Conservation (phyloP, 495 filamentous ascomycete species). For the Neurospora cerealis region DNA sequence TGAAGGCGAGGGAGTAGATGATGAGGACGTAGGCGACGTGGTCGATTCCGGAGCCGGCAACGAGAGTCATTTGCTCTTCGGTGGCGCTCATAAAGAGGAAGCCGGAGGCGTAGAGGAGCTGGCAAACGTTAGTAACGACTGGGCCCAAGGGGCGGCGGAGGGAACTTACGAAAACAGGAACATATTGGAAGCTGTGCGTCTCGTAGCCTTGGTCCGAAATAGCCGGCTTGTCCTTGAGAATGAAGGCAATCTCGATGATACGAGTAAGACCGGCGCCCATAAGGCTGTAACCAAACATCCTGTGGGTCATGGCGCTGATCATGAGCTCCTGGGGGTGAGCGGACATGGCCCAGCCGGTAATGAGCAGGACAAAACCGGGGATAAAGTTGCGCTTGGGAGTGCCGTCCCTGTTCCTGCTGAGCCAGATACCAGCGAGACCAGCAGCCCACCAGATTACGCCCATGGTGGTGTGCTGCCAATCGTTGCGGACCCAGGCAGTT, state of each 20-base stretch:
- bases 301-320: conserved; percentile 82
- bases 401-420: conserved; percentile 75
- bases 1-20: conserved; percentile 78
- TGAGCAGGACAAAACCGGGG: conserved; percentile 76
- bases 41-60: conserved; percentile 62
- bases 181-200: conserved; percentile 82
- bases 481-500: conserved; percentile 78
- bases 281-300: conserved; percentile 88
- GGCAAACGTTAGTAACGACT: background rate
- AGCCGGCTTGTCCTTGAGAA: conserved; percentile 60
- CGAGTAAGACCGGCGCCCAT: conserved; percentile 81
- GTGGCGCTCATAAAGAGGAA: conserved; percentile 97
- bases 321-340: conserved; percentile 73
- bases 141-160: background rate
- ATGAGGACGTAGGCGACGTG: conserved; percentile 89
- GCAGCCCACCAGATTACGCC: conserved; percentile 96
- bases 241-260: conserved; percentile 86
- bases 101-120: conserved; percentile 88
- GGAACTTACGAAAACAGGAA: conserved; percentile 75
- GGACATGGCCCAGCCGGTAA: conserved; percentile 95
- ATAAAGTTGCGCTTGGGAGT: conserved; percentile 84
- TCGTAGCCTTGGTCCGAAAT: conserved; percentile 45
- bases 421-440: conserved; percentile 84
- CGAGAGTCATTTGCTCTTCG: conserved; percentile 83
- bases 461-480: conserved; percentile 96